Base-by-base conservation (phyloP, 495 filamentous ascomycete genomes). In the Xylaria palmicola region DNA sequence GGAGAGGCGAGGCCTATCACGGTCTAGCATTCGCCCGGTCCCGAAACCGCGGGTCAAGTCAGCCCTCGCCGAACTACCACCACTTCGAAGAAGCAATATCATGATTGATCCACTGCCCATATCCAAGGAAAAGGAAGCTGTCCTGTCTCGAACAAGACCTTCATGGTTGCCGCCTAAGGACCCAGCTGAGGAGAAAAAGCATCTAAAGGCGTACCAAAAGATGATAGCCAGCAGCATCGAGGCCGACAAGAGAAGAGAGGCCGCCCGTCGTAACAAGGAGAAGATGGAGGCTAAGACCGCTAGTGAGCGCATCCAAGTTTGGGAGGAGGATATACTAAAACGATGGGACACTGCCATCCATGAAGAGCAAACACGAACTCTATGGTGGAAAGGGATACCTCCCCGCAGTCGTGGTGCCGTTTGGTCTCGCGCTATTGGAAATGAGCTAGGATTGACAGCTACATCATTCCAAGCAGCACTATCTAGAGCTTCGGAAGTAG, bases 31-130 rank as follows among this genome's bases (percentile, higher is more conserved):
- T 6, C 67, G 65, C 1, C 61, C 69, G 43, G 53, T 61, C 2
- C 62, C 83, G 6, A 88, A 88, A 59, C 81, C 79, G 1, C 79
- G 84, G 8, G 76, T 81, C 12, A 82, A 80, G 47, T 84, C 82
- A 8, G 79, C 81, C 3, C 71, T 83, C 44, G 75, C 81, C 26
- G 87, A 92, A 57, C 78, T 97, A 6, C 94, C 94, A 4, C 94
- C 92, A 13, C 71, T 97, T 17, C 86, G 90, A 55, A 88, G 90
- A 60, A 89, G 89, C 15, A 93, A 96, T 69, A 87, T 95, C 49
- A 93, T 98, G 89, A 95, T 97, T 60, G 94, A 98, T 72, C 94
- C 94, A 7, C 75, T 98, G 58, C 95, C 93, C 1, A 88, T 96
- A 36, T 97, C 93, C 66, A 95, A 92, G 75, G 94, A 98, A 79